Evolutionary conservation across 192 early-diverging fungal species (phyloP), one percentile per base, ranked within the genome.

Genomic region (Linnemannia elongata): DNA sequence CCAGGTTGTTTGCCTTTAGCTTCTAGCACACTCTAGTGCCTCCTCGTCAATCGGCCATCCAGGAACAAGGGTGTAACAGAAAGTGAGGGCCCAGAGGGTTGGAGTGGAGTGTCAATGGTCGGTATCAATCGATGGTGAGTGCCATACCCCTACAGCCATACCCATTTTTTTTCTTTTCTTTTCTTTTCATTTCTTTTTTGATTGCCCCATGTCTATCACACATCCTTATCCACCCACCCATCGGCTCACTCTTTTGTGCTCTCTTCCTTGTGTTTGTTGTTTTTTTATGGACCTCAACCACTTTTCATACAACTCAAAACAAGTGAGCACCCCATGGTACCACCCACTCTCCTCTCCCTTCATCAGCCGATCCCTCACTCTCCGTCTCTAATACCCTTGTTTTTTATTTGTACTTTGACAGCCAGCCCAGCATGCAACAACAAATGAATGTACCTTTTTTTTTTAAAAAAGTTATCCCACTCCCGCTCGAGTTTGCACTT

Each of bases 241-340:
- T 45, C 72, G 38, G 74, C 57, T 33, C 60, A 66, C 30, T 17
- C 60, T 15, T 63, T 33, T 66, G 60, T 66, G 30, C 60, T 66
- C 60, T 66, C 60, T 27, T 27, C 55, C 8, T 57, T 27, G 9
- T 57, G 8, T 10, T 39, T 39, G 38, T 39, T 39, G 8, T 24
- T 60, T 66, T 63, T 33, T 57, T 57, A 27, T 57, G 55, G 55
- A 57, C 55, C 47, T 52, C 49, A 52, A 52, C 5, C 17, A 52
- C 35, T 75, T 75, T 77, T 77, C 75, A 77, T 77, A 60, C 63
- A 77, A 77, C 55, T 66, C 36, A 77, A 66, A 42, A 72, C 27
- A 66, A 30, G 60, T 66, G 60, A 66, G 60, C 60, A 66, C 60
- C 38, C 38, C 30, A 66, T 66, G 60, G 60, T 12, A 2, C 27